Evolutionary conservation across 495 filamentous ascomycete genomes (phyloP), one percentile per base, ranked within the genome.

Genomic region (Aspergillus leporis): DNA sequence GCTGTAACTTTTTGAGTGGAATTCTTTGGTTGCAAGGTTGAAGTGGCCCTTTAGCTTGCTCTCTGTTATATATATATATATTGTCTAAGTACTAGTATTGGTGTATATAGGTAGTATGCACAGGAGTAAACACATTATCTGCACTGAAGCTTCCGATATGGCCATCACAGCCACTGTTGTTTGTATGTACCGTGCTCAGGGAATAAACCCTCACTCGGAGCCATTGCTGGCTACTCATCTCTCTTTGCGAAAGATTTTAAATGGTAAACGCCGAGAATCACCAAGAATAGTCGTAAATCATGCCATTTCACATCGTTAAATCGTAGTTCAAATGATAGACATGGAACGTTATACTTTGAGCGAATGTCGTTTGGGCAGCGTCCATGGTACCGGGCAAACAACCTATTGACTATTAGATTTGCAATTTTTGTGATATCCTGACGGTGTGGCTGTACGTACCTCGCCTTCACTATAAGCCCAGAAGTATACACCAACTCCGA

Each of bases 401-500:
- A 81, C 63, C 81, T 83, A 2, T 19, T 49, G 34, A 54, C 19
- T 28, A 51, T 75, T 51, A 70, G 64, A 51, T n/a, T n/a, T 34
- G 9, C 19, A 8, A 8, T 38, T 45, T 51, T 12, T 23, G 43
- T 22, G 19, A 23, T n/a, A 18, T 47, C 16, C 21, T 10, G 22
- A n/a, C 18, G 3, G 25, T 52, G 56, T 23, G 16, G 8, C 10
- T 45, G 0, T 53, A 74, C 87, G 64, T 71, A 97, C 92, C 88
- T 99, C 95, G 71, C 95, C 95, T 77, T 98, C 94, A 61, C 86
- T 92, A 65, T 93, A 98, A 0, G 90, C 95, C 92, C 94, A 97
- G 66, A 97, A 97, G 69, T 97, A 99, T 5, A 92, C 89, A 4
- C 69, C 85, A 69, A 95, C 85, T 0, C 91, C 95, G 53, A 98